Base-by-base conservation (phyloP, 2,329 filamentous ascomycete species). In the Fusarium falciforme region DNA sequence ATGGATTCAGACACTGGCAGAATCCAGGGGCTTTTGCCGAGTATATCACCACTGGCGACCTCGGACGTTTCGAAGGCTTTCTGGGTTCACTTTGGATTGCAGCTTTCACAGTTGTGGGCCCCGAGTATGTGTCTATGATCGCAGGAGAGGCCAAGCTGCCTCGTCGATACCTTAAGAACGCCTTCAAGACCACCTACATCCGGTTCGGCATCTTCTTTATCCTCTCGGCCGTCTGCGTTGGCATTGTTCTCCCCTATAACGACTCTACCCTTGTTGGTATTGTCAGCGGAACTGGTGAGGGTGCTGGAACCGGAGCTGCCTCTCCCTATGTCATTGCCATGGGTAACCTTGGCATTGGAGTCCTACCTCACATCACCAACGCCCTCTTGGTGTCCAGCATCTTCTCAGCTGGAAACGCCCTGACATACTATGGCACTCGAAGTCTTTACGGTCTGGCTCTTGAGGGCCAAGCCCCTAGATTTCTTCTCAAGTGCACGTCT, bases 191-290 rank as follows among this genome's bases (percentile, higher is more conserved):
- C 11, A 52, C 33, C 6, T 52, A 67, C 5, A 36, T 57, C 17
- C 66, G 38, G 10, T 68, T 62, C 20, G 38, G 66, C 16, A 57
- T 67, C 54, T 52, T 57, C 57, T 68, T 57, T 12, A 58, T 67
- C 17, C 29, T 44, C 29, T 40, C 27, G 11, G 20, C 11, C 4
- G 20, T 57, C 33, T 68, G 57, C 33, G 57, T 62, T 8, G 63
- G 33, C 1, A 67, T 62, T 3, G 22, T 67, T 22, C 44, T 68
- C 16, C 38, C 47, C 3, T 67, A 42, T 14, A 67, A 67, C 2
- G 33, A 57, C 12, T 9, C 36, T 12, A 64, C 31, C 4, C 55
- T 68, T 9, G 31, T 62, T 10, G 44, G 36, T 14, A 44, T 67
- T n/a, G 25, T 55, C 3, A 16, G 10, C 4, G 55, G 47, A 27